These are phyloP conservation scores for Monosporascus ibericus DNA, from an alignment of 2,329 filamentous ascomycete species.

Conservation along the genomic window DNA sequence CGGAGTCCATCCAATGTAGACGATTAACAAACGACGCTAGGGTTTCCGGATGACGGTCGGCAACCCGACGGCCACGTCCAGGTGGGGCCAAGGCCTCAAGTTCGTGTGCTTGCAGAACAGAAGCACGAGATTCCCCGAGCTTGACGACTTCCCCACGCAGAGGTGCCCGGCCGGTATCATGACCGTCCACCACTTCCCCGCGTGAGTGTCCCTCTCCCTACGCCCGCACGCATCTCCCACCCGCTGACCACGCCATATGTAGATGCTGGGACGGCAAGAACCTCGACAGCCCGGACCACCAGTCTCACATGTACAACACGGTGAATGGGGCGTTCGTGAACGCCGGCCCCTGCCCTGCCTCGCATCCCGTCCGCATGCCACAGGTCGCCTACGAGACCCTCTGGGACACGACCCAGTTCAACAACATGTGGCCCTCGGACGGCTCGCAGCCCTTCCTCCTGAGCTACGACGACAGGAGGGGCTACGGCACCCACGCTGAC, in stretches of 20 bases:
- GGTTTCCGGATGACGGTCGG: slow-evolving; percentile 40
- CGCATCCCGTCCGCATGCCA: slow-evolving; percentile 35
- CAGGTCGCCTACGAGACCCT: slow-evolving; percentile 39
- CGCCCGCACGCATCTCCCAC: background rate
- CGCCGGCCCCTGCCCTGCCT: slow-evolving; percentile 29
- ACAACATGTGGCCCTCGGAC: slow-evolving; percentile 29
- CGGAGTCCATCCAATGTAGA: background rate
- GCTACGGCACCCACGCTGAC: slow-evolving; percentile 32
- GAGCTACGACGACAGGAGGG: slow-evolving; percentile 25
- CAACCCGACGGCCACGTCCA: slow-evolving; percentile 24
- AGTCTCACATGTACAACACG: slow-evolving; percentile 26
- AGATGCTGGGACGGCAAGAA: slow-evolving; percentile 42
- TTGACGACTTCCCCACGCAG: slow-evolving; percentile 31
- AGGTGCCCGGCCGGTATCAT: slow-evolving; percentile 36
- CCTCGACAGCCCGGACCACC: slow-evolving; percentile 30
- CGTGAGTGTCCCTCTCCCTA: slow-evolving; percentile 16
- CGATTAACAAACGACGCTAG: slow-evolving; percentile 12
- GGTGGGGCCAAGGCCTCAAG: slow-evolving; percentile 30
- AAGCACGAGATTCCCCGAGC: slow-evolving; percentile 33
- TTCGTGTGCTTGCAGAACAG: slow-evolving; percentile 35
- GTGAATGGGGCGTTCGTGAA: slow-evolving; percentile 22
- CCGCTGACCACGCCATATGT: slow-evolving; percentile 2
- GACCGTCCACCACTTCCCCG: slow-evolving; percentile 34
- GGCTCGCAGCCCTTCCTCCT: slow-evolving; percentile 25
- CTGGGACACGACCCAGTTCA: slow-evolving; percentile 35